These are phyloP conservation scores for Cladobotryum mycophilum DNA, from an alignment of 2,329 filamentous ascomycete genomes.

Conservation along the genomic window DNA sequence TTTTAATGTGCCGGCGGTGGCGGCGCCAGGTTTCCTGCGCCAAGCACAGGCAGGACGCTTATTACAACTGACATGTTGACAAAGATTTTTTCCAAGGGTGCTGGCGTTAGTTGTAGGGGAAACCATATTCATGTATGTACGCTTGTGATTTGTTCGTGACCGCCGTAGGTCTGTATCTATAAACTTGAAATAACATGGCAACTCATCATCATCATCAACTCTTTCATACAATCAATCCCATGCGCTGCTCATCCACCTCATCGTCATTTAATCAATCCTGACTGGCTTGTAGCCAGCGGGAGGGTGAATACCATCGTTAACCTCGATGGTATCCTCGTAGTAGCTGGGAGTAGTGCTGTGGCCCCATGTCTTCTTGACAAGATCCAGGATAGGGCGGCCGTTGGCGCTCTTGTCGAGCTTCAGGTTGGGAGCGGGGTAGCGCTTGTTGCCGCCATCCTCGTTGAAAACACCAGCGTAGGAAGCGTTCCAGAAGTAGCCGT, in stretches of 20 bases:
- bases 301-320: conserved; percentile 37
- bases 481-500: conserved; percentile 43
- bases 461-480: conserved; percentile 49
- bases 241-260: background rate
- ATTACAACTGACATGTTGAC: too few relatives aligned
- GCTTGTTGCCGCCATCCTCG: conserved; percentile 25
- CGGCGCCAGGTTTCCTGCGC: too few relatives aligned
- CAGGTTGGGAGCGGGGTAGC: conserved; percentile 37
- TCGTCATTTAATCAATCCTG: conserved; percentile 10
- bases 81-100: too few relatives aligned
- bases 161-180: too few relatives aligned
- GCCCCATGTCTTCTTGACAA: conserved; percentile 33
- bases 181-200: too few relatives aligned
- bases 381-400: conserved; percentile 30
- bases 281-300: conserved; percentile 31
- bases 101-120: too few relatives aligned
- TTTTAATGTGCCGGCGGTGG: too few relatives aligned
- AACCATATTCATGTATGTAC: too few relatives aligned
- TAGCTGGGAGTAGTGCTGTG: conserved; percentile 34
- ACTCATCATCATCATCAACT: too few relatives aligned
- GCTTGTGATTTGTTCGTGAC: too few relatives aligned
- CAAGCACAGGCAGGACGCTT: too few relatives aligned
- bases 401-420: conserved; percentile 24
- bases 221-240: too few relatives aligned
- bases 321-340: conserved; percentile 34